Conservation (phyloP, 2,329 filamentous ascomycete genomes). For the Calonectria leucothoes region DNA sequence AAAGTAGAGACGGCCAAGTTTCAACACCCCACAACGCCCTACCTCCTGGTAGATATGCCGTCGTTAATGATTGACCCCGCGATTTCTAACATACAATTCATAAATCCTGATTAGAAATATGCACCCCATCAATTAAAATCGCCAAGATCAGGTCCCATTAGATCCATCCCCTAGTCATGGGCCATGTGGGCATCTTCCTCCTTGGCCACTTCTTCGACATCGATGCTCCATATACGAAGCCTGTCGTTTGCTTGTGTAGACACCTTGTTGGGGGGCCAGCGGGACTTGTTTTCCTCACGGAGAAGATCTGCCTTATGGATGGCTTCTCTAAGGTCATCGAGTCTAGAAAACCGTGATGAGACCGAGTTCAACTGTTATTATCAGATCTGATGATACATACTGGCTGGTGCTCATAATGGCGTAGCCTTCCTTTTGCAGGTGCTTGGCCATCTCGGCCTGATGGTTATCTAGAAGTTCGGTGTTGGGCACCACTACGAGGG, state of each 20-base stretch:
- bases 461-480: slow-evolving; percentile 86
- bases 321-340: slow-evolving; percentile 48
- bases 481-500: slow-evolving; percentile 93
- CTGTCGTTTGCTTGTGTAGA: slow-evolving; percentile 26
- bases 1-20: neutral
- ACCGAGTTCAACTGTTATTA: neutral
- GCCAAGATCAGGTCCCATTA: slow-evolving; percentile 9
- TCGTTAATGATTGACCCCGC: neutral
- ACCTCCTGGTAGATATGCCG: neutral
- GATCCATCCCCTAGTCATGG: slow-evolving; percentile 49
- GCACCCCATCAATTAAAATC: neutral
- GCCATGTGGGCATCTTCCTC: slow-evolving; percentile 53
- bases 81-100: neutral
- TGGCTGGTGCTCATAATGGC: slow-evolving; percentile 76
- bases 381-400: slow-evolving; percentile 57
- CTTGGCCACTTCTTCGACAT: slow-evolving; percentile 44
- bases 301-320: slow-evolving; percentile 52
- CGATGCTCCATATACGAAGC: slow-evolving; percentile 50
- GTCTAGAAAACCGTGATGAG: slow-evolving; percentile 31
- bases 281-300: slow-evolving; percentile 48
- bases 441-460: slow-evolving; percentile 85
- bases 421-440: slow-evolving; percentile 80
- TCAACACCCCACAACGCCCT: slow-evolving; percentile 4
- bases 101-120: neutral
- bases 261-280: slow-evolving; percentile 48